Percentiles rank a stretch among this genome's conserved stretches.
These are phyloP conservation scores for Aspergillus baeticus DNA, from an alignment of 495 filamentous ascomycete species.

Conservation along the genomic window DNA sequence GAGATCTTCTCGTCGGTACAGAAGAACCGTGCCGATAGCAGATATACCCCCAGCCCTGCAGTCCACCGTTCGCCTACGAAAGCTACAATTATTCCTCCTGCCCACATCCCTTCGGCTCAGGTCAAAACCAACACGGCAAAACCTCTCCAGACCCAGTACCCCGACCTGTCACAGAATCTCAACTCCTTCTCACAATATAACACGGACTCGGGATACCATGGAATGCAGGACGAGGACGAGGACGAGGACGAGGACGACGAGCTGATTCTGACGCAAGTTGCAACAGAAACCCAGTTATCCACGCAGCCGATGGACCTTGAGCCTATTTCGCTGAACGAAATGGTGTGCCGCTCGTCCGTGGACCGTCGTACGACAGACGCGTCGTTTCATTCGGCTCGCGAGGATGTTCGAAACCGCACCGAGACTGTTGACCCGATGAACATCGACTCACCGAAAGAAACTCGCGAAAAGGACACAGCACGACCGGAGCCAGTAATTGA, in stretches of 20 bases:
- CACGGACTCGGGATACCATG: conserved; percentile 82
- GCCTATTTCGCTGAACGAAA: conserved; percentile 27
- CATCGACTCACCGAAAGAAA: conserved; percentile 24
- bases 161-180: conserved; percentile 34
- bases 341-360: conserved; percentile 27
- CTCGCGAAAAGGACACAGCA: conserved; percentile 13
- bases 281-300: conserved; percentile 33
- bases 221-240: conserved; percentile 58
- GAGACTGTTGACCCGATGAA: conserved; percentile 38
- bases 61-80: conserved; percentile 37
- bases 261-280: conserved; percentile 33
- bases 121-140: conserved; percentile 21
- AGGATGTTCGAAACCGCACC: conserved; percentile 48
- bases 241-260: conserved; percentile 44
- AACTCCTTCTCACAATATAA: conserved; percentile 44
- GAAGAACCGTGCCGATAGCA: conserved; percentile 41
- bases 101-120: conserved; percentile 19
- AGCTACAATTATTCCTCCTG: conserved; percentile 18
- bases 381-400: conserved; percentile 68
- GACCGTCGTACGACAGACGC: conserved; percentile 54
- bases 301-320: conserved; percentile 41
- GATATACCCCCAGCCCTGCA: conserved; percentile 32
- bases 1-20: conserved; percentile 72
- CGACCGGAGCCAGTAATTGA: conserved; percentile 20
- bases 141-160: conserved; percentile 31